Percentiles rank a stretch among this genome's conserved stretches.
Evolutionary conservation across 116 monocot species (phyloP).

Genomic region (Phalaenopsis hybrid): DNA sequence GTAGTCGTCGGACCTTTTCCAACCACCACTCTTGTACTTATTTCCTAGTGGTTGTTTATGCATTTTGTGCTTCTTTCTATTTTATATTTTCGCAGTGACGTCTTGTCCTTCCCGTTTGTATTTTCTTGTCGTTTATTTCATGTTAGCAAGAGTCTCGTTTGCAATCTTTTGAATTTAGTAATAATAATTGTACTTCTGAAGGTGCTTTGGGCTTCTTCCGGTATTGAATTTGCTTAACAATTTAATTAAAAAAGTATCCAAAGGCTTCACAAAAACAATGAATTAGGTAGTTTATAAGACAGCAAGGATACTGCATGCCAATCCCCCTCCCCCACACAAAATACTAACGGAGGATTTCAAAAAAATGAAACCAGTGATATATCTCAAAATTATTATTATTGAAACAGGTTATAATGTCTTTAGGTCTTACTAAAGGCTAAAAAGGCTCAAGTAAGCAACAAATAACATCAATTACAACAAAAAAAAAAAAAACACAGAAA

Average conservation of each 20-base stretch:
- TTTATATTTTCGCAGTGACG: too few species aligned
- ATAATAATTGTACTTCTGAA: too few species aligned
- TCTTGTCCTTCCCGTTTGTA: too few species aligned
- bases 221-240: background rate
- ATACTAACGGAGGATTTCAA: background rate
- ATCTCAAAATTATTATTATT: background rate
- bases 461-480: background rate
- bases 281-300: background rate
- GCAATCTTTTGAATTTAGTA: too few species aligned
- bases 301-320: background rate
- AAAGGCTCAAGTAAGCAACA: background rate
- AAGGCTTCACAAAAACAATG: background rate
- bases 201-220: too few species aligned
- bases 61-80: too few species aligned
- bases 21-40: too few species aligned
- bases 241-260: background rate
- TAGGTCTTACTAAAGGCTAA: background rate
- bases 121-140: too few species aligned
- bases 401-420: background rate
- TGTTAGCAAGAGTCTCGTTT: too few species aligned
- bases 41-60: too few species aligned
- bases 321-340: background rate
- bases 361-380: background rate
- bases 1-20: too few species aligned
- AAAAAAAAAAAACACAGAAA: constrained; percentile 4